phyloP scores from a whole-genome alignment of 1,284 basidiomycete genomes.

The Leccinum fuscescens region DNA sequence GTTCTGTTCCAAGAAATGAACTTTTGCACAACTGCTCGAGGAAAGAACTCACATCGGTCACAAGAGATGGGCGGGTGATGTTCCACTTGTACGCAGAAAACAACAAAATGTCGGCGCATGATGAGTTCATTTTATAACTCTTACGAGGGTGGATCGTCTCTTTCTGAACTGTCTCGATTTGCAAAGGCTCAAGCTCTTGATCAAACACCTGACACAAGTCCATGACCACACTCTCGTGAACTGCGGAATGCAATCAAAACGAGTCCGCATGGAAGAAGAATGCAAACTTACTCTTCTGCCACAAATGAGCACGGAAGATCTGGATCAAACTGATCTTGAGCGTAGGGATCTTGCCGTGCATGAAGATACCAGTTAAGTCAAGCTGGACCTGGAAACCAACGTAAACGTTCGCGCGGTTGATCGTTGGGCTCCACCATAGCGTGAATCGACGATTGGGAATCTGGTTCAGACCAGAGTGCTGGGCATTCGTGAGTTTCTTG shows the following conservation, averaged over 20 bases:
- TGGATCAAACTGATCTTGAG: constrained; percentile 98
- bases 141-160: constrained; percentile 99
- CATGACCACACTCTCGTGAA: constrained; percentile 93
- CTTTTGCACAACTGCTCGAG: neutral
- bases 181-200: constrained; percentile 96
- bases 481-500: constrained; percentile 94
- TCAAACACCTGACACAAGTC: constrained; percentile 99
- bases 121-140: constrained; percentile 99
- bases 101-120: constrained; percentile 92
- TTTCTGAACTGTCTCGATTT: constrained; percentile 99
- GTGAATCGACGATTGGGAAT: constrained; percentile 99
- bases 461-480: constrained; percentile 94
- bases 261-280: constrained; percentile 3
- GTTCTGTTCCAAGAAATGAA: constrained; percentile 45
- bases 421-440: constrained; percentile 98
- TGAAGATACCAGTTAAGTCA: constrained; percentile 93
- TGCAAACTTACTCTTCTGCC: constrained; percentile 85
- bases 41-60: constrained; percentile 74
- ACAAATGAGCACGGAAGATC: constrained; percentile 99
- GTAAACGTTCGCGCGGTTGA: constrained; percentile 98
- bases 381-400: constrained; percentile 99
- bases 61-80: constrained; percentile 92
- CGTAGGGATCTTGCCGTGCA: constrained; percentile 98
- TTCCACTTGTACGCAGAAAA: constrained; percentile 99
- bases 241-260: constrained; percentile 36